Base-by-base conservation (phyloP, 2,329 filamentous ascomycete species). In the Botryosphaeria dothidea region DNA sequence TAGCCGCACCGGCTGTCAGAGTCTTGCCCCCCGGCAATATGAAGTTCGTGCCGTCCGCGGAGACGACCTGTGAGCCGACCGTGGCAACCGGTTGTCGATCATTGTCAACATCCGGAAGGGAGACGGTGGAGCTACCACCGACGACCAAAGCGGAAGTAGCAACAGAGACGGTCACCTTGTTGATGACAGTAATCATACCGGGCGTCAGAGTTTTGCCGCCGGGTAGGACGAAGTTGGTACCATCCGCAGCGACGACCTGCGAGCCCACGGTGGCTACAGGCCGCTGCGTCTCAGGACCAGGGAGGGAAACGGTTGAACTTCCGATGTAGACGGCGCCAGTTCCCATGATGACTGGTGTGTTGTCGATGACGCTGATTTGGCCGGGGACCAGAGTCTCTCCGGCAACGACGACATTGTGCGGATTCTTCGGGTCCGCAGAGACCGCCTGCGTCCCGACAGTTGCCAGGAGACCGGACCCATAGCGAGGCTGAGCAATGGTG, bases 321-420 rank as follows among this genome's bases (percentile, higher is more conserved):
- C 58, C 58, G 21, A 62, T 51, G 15, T 51, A 19, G 29, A 62
- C 45, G 4, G 45, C 58, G n/a, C 58, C 58, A 21, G 58, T 62
- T 4, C 21, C 29, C 29, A 62, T 21, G 58, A 51, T 25, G 17
- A 62, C n/a, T 5, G 58, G 58, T 0, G 58, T 51, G 45, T 31
- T 62, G 15, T 25, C 46, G 15, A 62, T 29, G 3, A 27, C 34
- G 34, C 8, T 41, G 21, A 51, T 21, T 9, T 49, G 45, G 15
- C 58, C 58, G 1, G 58, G 58, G 1, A 41, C 21, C 45, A 62
- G n/a, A 17, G 45, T 51, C 7, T 19, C 29, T 4, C 45, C 34
- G 13, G n/a, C 8, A 27, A 62, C 19, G 27, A 62, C 13, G 8
- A 62, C 11, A 41, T 51, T 51, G 45, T 49, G 45, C 31, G 43